Evolutionary conservation across 768 basidiomycete species (phyloP).

Genomic region (Panellus pusillus): DNA sequence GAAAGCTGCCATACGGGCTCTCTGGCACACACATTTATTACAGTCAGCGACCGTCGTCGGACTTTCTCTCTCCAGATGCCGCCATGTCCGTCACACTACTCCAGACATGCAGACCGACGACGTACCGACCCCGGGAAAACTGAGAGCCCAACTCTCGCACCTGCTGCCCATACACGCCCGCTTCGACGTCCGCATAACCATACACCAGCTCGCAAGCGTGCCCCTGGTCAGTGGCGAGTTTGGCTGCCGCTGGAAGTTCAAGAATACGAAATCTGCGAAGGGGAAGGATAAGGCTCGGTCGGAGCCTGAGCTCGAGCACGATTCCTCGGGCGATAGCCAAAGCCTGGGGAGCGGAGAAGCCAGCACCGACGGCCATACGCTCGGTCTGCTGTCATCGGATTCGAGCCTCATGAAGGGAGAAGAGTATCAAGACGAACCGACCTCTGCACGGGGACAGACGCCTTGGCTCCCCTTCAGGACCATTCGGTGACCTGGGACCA

Average conservation of each 20-base stretch:
- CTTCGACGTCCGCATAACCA: constrained; percentile 58
- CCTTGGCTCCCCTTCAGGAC: constrained; percentile 58
- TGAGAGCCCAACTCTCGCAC: constrained; percentile 62
- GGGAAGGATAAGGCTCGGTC: constrained; percentile 26
- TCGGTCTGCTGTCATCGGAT: background rate
- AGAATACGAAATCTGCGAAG: constrained; percentile 41
- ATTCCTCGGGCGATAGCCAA: constrained; percentile 1
- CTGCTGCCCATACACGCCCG: constrained; percentile 65
- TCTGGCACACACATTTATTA: no score
- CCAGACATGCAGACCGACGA: background rate
- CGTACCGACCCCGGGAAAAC: constrained; percentile 20
- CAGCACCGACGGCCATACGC: constrained; percentile 5
- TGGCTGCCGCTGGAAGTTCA: constrained; percentile 70
- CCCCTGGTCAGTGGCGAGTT: constrained; percentile 74
- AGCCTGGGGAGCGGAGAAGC: constrained; percentile 9
- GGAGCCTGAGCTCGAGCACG: constrained; percentile 1
- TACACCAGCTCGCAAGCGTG: constrained; percentile 71
- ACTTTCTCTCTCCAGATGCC: background rate
- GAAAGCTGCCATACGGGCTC: no score
- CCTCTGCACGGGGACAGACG: constrained; percentile 60
- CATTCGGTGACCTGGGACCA: constrained; percentile 68
- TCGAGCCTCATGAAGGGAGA: background rate
- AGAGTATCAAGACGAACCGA: constrained; percentile 14
- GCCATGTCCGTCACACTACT: no score
- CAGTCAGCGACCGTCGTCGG: no score